Evolutionary conservation across 805 yeast species (phyloP), one percentile per base, ranked within the genome.

Genomic region (Pichia exigua): DNA sequence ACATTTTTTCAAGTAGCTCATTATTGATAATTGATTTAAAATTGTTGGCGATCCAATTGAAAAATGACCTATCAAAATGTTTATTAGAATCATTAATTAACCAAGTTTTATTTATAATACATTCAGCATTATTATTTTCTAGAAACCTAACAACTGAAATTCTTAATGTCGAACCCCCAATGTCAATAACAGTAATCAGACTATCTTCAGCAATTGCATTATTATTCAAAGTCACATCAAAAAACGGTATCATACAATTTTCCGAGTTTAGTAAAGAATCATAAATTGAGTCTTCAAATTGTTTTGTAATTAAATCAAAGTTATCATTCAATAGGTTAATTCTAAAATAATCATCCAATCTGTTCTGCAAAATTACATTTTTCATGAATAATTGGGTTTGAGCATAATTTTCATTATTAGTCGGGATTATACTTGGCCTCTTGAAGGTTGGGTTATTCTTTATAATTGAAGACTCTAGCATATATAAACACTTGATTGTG

Each of bases 141-240:
- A 46, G 8, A 18, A 63, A 49, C 17, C 53, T 47, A 12, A 65
- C 53, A 8, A 65, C 42, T 8, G 62, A 64, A 8, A 75, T 65
- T 40, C 82, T 65, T 20, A 78, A 61, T 0, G 83, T 78, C 1
- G 79, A 73, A 2, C 83, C 84, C 10, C 84, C 84, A 46, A 79
- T 62, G 55, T 79, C 84, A 21, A 79, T 66, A 30, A 69, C 76
- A 59, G 72, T 69, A 63, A 53, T 75, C 5, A 45, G 38, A 9
- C 63, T 30, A n/a, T 44, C 38, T 13, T 39, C 8, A 2, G 21
- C 28, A 5, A 12, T 32, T 32, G 38, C 6, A 7, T 21, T 18
- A 8, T 46, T 35, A 17, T 46, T 43, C 11, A 30, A 46, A 8
- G 24, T 20, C 32, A 47, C 47, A 39, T 47, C 38, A n/a, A 51